Conservation (phyloP, 2,329 filamentous ascomycete species). For the Tolypocladium capitatum region DNA sequence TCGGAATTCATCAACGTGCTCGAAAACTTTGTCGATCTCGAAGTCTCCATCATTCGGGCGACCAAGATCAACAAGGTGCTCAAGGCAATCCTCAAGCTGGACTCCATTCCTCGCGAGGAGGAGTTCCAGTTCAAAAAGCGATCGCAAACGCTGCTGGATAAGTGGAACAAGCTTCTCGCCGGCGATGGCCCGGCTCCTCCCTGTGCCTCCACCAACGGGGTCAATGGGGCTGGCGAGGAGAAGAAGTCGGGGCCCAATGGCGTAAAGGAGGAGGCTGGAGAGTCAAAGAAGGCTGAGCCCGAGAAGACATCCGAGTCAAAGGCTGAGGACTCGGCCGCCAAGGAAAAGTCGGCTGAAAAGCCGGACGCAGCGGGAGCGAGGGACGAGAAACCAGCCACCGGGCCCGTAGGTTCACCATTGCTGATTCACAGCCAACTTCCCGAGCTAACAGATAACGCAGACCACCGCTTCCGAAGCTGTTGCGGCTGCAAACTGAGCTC, state of each 20-base stretch:
- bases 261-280: conserved; percentile 24
- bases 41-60: conserved; percentile 72
- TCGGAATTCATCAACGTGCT: conserved; percentile 67
- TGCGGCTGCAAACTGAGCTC: neutral
- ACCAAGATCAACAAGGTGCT: conserved; percentile 99
- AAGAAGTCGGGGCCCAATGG: conserved; percentile 22
- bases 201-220: conserved; percentile 28
- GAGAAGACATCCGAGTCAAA: conserved; percentile 4
- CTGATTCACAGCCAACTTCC: neutral
- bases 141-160: conserved; percentile 64
- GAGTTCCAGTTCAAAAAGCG: conserved; percentile 82
- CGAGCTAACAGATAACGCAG: neutral
- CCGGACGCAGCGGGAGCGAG: neutral
- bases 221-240: conserved; percentile 27
- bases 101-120: conserved; percentile 73
- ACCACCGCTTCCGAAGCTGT: neutral
- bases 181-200: conserved; percentile 32
- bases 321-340: conserved; percentile 10
- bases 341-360: conserved; percentile 10
- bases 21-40: conserved; percentile 66
- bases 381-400: neutral
- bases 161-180: conserved; percentile 78
- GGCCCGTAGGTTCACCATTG: neutral
- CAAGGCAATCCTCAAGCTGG: conserved; percentile 83
- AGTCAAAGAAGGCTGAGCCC: conserved; percentile 19